phyloP scores from a whole-genome alignment of 2,329 filamentous ascomycete species.

The Scopulariopsis brevicaulis region DNA sequence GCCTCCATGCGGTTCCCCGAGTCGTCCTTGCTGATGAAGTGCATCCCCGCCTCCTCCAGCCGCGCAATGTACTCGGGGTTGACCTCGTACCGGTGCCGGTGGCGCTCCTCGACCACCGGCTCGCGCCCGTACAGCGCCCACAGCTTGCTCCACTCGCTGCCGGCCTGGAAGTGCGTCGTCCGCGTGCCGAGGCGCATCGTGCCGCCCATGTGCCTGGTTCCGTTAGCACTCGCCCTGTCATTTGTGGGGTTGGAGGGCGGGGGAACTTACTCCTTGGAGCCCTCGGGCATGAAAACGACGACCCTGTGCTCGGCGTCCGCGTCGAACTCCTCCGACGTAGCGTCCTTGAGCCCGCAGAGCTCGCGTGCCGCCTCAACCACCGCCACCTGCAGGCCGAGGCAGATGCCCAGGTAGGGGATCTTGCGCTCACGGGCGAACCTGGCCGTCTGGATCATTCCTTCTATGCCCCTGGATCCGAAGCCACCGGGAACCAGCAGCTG shows the following conservation, averaged over 20 bases:
- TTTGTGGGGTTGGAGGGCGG: not conserved
- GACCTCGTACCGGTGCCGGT: slow-evolving; percentile 84
- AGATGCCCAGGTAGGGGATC: slow-evolving; percentile 78
- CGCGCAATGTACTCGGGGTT: slow-evolving; percentile 66
- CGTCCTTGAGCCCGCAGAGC: slow-evolving; percentile 50
- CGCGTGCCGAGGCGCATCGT: slow-evolving; percentile 79
- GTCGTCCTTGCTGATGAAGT: slow-evolving; percentile 71
- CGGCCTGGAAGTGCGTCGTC: slow-evolving; percentile 62
- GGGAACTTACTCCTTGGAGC: not conserved
- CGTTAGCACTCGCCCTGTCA: slow-evolving; percentile 13
- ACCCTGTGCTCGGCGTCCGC: slow-evolving; percentile 51
- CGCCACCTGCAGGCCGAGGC: slow-evolving; percentile 85
- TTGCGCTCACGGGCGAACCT: slow-evolving; percentile 77
- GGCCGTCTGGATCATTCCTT: slow-evolving; percentile 84
- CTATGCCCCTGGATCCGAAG: slow-evolving; percentile 70
- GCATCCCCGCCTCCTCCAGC: slow-evolving; percentile 57
- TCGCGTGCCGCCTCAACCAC: slow-evolving; percentile 82
- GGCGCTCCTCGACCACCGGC: slow-evolving; percentile 55
- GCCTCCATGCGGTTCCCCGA: slow-evolving; percentile 73
- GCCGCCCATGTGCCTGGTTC: slow-evolving; percentile 66
- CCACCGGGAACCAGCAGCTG: slow-evolving; percentile 54
- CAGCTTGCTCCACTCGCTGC: slow-evolving; percentile 68
- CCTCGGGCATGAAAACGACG: slow-evolving; percentile 87
- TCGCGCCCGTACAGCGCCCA: slow-evolving; percentile 59
- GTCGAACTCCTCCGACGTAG: slow-evolving; percentile 44